phyloP scores from a whole-genome alignment of 2,329 filamentous ascomycete species.

The Trichophyton equinum region DNA sequence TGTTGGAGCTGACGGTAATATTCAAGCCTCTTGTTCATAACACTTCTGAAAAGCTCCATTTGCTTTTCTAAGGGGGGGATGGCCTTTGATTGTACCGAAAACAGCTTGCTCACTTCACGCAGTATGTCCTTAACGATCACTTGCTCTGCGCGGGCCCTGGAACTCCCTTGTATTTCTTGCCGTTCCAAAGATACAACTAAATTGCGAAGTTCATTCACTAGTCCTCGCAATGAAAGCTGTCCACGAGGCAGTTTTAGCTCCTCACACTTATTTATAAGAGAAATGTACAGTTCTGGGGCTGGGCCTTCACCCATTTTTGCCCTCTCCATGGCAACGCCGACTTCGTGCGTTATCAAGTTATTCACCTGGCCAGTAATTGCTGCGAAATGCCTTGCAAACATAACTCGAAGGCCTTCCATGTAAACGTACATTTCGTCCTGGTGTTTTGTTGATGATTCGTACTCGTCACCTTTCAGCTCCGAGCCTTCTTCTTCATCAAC shows the following conservation, averaged over 20 bases:
- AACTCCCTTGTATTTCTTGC: slow-evolving; percentile 42
- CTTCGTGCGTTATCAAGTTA: slow-evolving; percentile 60
- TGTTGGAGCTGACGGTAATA: slow-evolving; percentile 84
- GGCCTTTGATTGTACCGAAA: slow-evolving; percentile 41
- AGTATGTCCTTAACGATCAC: slow-evolving; percentile 53
- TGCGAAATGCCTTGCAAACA: slow-evolving; percentile 66
- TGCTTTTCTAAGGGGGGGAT: slow-evolving; percentile 47
- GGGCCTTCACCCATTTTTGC: slow-evolving; percentile 56
- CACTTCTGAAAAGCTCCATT: slow-evolving; percentile 58
- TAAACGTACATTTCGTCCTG: slow-evolving; percentile 87
- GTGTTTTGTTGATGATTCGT: slow-evolving; percentile 70
- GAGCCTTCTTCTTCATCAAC: slow-evolving; percentile 68
- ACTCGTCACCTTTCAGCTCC: slow-evolving; percentile 78
- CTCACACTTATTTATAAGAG: slow-evolving; percentile 36
- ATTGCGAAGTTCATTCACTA: slow-evolving; percentile 57
- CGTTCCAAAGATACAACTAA: slow-evolving; percentile 48
- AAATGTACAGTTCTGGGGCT: slow-evolving; percentile 51
- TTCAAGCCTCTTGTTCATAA: slow-evolving; percentile 75
- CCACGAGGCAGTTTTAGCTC: slow-evolving; percentile 34
- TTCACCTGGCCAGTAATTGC: slow-evolving; percentile 68
- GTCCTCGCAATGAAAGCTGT: slow-evolving; percentile 55
- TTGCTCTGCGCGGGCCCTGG: slow-evolving; percentile 50
- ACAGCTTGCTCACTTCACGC: slow-evolving; percentile 43
- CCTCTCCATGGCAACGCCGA: slow-evolving; percentile 46
- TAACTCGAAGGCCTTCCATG: slow-evolving; percentile 61